These are phyloP conservation scores for Bromus sterilis DNA, from an alignment of 176 grass and related monocot species.

Conservation along the genomic window DNA sequence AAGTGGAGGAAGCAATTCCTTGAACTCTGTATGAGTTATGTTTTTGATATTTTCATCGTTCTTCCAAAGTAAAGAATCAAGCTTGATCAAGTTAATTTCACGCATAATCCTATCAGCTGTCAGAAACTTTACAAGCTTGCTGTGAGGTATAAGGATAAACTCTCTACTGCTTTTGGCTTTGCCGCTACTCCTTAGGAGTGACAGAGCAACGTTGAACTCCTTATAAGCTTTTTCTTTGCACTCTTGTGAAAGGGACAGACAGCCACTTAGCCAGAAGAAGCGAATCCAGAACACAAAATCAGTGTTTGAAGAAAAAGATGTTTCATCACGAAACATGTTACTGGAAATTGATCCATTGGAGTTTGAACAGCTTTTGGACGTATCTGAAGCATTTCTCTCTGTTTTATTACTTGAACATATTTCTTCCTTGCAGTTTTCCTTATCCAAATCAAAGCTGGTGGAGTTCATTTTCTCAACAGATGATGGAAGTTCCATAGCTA, in stretches of 20 bases:
- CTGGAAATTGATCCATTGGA: not conserved
- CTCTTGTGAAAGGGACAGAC: constrained; percentile 64
- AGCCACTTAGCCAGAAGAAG: constrained; percentile 85
- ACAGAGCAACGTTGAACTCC: constrained; percentile 68
- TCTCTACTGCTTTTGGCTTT: constrained; percentile 28
- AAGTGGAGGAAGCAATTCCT: constrained; percentile 77
- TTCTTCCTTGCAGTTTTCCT: constrained; percentile 6
- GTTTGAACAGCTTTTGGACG: constrained; percentile 10
- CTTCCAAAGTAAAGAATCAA: constrained; percentile 77
- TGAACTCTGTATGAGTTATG: constrained; percentile 77
- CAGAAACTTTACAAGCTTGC: constrained; percentile 58
- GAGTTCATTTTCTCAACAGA: constrained; percentile 25
- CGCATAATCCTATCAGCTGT: constrained; percentile 79
- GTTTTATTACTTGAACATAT: constrained; percentile 17
- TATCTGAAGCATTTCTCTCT: constrained; percentile 25
- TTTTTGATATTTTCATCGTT: constrained; percentile 75
- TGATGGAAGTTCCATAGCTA: constrained; percentile 49
- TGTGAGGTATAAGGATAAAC: constrained; percentile 71
- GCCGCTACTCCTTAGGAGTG: constrained; percentile 47
- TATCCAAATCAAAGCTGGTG: constrained; percentile 9
- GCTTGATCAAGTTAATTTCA: constrained; percentile 91
- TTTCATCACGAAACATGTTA: constrained; percentile 16
- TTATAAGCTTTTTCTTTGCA: constrained; percentile 78
- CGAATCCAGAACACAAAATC: constrained; percentile 67
- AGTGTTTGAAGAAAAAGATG: constrained; percentile 32